Conservation (phyloP, 106 monocot species). For the Dactylorhiza incarnata region DNA sequence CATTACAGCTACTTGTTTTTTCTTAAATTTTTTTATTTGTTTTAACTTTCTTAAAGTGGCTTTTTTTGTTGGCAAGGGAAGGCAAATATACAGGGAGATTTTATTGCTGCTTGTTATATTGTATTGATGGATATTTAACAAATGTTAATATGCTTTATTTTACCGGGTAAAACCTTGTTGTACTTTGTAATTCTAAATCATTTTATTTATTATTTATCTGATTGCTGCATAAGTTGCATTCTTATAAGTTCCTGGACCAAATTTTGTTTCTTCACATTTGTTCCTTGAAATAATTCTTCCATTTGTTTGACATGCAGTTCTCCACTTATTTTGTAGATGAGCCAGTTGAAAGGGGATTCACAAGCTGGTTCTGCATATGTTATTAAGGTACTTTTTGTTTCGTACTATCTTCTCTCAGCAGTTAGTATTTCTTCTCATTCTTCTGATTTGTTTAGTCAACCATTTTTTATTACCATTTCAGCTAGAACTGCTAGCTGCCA, state of each 20-base stretch:
- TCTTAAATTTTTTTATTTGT: too few relatives aligned
- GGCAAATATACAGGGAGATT: not conserved
- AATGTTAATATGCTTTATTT: not conserved
- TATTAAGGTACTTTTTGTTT: slow-evolving; percentile 46
- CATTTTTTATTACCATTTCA: slow-evolving; percentile 23
- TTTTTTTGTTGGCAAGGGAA: too few relatives aligned
- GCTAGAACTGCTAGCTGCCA: slow-evolving; percentile 90
- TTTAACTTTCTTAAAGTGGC: too few relatives aligned
- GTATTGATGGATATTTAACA: not conserved
- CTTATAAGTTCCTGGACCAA: not conserved
- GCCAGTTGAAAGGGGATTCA: slow-evolving; percentile 41
- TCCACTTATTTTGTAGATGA: slow-evolving; percentile 74
- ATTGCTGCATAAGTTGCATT: not conserved
- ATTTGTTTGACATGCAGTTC: slow-evolving; percentile 50
- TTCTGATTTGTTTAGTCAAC: slow-evolving; percentile 1
- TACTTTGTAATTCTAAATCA: not conserved
- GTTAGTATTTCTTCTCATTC: not conserved
- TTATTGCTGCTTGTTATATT: not conserved
- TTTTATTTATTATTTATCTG: not conserved
- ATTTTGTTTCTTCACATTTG: slow-evolving; percentile 3
- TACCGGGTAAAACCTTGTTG: not conserved
- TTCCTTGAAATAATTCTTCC: slow-evolving; percentile 25
- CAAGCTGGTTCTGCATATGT: slow-evolving; percentile 45
- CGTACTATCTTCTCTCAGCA: not conserved
- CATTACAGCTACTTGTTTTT: too few relatives aligned